phyloP scores from a whole-genome alignment of 495 filamentous ascomycete genomes.

The Parathielavia appendiculata region DNA sequence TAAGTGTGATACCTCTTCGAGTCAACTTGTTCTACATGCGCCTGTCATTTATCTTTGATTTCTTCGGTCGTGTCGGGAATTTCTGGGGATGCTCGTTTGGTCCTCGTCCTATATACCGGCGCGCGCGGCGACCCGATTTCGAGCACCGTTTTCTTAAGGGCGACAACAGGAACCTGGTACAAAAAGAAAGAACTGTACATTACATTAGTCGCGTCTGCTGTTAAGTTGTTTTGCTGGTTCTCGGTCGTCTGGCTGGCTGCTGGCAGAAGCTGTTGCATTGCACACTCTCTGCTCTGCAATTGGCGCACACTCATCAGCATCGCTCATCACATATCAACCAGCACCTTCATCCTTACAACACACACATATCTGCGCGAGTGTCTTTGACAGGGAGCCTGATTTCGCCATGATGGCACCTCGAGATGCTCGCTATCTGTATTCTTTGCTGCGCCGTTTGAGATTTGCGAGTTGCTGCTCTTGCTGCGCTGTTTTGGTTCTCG shows the following conservation, averaged over 20 bases:
- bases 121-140: conserved; percentile 33
- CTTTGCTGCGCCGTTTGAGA: conserved; percentile 23
- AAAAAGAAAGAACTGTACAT: conserved; percentile 41
- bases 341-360: conserved; percentile 29
- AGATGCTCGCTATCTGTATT: conserved; percentile 17
- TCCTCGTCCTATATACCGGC: conserved; percentile 43
- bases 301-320: conserved; percentile 31
- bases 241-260: conserved; percentile 37
- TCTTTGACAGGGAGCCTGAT: conserved; percentile 20
- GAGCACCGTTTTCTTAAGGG: conserved; percentile 32
- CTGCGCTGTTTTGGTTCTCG: conserved; percentile 27
- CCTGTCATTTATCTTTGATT: conserved; percentile 21
- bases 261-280: conserved; percentile 31
- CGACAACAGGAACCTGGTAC: conserved; percentile 36
- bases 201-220: conserved; percentile 39
- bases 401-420: conserved; percentile 20
- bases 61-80: conserved; percentile 28
- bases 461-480: conserved; percentile 29
- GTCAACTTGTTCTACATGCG: conserved; percentile 26
- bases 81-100: conserved; percentile 28
- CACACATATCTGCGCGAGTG: conserved; percentile 10
- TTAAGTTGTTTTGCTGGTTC: conserved; percentile 38
- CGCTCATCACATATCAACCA: conserved; percentile 37
- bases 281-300: conserved; percentile 24
- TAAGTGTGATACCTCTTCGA: conserved; percentile 48